Evolutionary conservation across 2,329 filamentous ascomycete species (phyloP).

Genomic region (Gliomastix tumulicola): DNA sequence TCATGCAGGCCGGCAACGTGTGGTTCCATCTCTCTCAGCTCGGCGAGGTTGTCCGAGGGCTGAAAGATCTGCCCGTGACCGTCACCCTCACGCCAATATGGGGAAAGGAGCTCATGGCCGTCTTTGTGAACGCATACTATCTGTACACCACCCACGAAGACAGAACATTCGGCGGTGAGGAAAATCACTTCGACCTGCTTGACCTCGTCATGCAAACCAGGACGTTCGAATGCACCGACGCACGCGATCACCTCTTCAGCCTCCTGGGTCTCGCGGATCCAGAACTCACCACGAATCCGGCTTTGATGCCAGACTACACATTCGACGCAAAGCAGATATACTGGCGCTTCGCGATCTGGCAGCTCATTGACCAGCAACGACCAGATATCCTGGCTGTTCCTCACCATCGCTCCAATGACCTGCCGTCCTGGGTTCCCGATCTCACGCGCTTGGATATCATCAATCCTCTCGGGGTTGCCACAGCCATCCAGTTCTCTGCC

Average conservation of each 20-base stretch:
- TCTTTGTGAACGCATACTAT: neutral
- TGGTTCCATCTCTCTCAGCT: neutral
- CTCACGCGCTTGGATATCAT: neutral
- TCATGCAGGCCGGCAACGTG: neutral
- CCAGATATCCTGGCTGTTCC: neutral
- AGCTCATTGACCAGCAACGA: neutral
- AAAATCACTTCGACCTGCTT: neutral
- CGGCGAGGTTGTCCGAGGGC: neutral
- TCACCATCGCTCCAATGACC: neutral
- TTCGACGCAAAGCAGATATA: neutral
- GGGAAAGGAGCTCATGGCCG: neutral
- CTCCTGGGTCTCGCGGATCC: conserved; percentile 2
- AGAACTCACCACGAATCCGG: neutral
- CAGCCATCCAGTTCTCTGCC: neutral
- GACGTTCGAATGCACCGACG: neutral
- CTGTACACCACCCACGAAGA: neutral
- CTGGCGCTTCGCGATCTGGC: neutral
- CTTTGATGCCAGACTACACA: conserved; percentile 1
- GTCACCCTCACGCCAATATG: neutral
- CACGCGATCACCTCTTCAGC: conserved; percentile 4
- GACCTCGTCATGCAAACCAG: neutral
- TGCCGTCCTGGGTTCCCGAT: conserved; percentile 4
- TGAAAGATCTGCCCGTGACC: neutral
- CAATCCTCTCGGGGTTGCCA: neutral
- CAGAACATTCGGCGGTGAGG: too few relatives aligned